These are phyloP conservation scores for Diaporthe sp. DNA, from an alignment of 2,329 filamentous ascomycete species.

Conservation along the genomic window DNA sequence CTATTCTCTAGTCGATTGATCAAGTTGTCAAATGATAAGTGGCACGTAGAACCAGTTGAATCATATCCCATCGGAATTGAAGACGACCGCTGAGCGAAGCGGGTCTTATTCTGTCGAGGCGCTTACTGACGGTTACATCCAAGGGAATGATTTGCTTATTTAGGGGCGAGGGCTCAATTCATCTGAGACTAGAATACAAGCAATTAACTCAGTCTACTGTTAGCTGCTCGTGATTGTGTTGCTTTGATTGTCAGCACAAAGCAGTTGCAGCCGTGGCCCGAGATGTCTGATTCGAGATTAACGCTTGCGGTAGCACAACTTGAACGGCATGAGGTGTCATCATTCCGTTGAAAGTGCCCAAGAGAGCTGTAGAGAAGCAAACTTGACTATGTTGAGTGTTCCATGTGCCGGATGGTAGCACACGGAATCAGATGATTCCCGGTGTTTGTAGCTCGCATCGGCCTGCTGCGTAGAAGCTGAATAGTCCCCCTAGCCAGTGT, in stretches of 20 bases:
- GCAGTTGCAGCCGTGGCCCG: not conserved
- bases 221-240: not conserved
- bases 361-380: not conserved
- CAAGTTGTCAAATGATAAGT: not conserved
- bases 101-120: not conserved
- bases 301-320: not conserved
- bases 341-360: not conserved
- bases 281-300: not conserved
- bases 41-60: not conserved
- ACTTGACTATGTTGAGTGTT: not conserved
- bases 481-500: not conserved
- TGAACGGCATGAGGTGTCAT: too few species aligned
- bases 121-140: too few species aligned
- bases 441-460: not conserved
- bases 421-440: not conserved
- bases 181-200: not conserved
- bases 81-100: not conserved
- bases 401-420: not conserved
- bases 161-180: not conserved
- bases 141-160: too few species aligned
- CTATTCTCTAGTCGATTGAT: too few species aligned
- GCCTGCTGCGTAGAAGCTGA: not conserved
- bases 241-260: not conserved
- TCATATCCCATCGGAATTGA: too few species aligned
- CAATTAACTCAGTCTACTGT: not conserved